Evolutionary conservation across 805 yeast genomes (phyloP), one percentile per base, ranked within the genome.

Genomic region (Wickerhamomyces mucosus): DNA sequence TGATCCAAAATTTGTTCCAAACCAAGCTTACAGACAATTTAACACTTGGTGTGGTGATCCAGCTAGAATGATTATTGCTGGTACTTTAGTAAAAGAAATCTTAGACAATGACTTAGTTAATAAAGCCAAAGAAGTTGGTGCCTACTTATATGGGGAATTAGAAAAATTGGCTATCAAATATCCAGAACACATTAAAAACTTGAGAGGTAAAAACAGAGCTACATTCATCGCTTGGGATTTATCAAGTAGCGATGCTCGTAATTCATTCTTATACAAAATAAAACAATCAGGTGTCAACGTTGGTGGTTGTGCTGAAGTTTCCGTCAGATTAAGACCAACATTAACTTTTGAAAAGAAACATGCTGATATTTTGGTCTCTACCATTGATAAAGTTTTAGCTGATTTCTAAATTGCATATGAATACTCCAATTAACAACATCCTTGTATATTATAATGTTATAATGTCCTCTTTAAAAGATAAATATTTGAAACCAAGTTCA

Each of bases 41-140:
- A 82, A 82, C 75, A 82, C 94, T 37, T 82, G 94, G 94, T 80
- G 89, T 62, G 94, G 94, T 49, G 94, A 82, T 61, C 88, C 94
- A 55, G 78, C 86, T 37, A 75, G 78, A 60, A 69, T 80, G 55
- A 63, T 82, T 48, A 65, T 84, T 47, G 81, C 88, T 35, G 76
- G 79, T 50, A 75, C 83, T 42, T 79, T 83, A 51, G 73, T 72
- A 48, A 55, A 68, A 42, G 86, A 82, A 61, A 63, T 80, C 29
- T 58, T 62, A 29, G 72, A 72, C 45, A 58, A 80, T 52, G 69
- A 74, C 45, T 68, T 83, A 45, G 67, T 72, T 29, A 56, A 61
- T 21, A 63, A 70, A 41, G 71, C 79, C 34, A 61, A 59, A 8
- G 62, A 65, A 48, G 80, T 78, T 28, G 94, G 94, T 45, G 67